Evolutionary conservation across 345 rosid genomes (phyloP).

Genomic region (Firmiana major): DNA sequence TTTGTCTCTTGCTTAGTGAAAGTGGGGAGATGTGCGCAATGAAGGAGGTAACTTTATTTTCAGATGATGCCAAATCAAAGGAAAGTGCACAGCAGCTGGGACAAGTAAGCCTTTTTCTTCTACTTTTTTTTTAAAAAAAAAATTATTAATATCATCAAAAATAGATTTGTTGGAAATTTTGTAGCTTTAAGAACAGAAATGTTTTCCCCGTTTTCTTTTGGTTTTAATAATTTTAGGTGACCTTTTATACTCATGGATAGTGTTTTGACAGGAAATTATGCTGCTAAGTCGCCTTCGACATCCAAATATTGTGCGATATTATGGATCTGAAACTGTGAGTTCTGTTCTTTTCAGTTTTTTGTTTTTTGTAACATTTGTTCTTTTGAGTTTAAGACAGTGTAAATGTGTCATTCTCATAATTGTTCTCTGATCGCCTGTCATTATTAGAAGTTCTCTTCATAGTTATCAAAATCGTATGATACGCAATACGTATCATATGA

Average conservation of each 20-base stretch:
- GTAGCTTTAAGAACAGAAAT: not conserved
- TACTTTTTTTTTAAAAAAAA: not conserved
- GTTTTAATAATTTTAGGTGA: not conserved
- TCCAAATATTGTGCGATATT: slow-evolving; percentile 77
- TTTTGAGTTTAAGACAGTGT: slow-evolving; percentile 3
- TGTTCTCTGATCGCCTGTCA: not conserved
- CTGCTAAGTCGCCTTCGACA: slow-evolving; percentile 63
- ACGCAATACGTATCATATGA: too few species aligned
- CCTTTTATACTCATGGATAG: not conserved
- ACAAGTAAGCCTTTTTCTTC: slow-evolving; percentile 41
- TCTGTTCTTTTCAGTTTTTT: not conserved
- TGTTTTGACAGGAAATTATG: slow-evolving; percentile 53
- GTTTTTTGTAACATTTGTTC: too few species aligned
- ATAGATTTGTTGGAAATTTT: not conserved
- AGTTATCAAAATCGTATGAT: too few species aligned
- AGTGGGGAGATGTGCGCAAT: slow-evolving; percentile 88
- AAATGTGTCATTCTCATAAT: not conserved
- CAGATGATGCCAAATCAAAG: slow-evolving; percentile 79
- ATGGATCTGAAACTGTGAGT: slow-evolving; percentile 72
- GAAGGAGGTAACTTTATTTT: slow-evolving; percentile 77
- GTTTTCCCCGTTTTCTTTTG: not conserved
- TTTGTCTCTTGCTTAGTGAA: slow-evolving; percentile 43
- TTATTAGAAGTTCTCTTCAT: not conserved
- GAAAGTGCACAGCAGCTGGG: slow-evolving; percentile 71
- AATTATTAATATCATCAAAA: not conserved